Evolutionary conservation across 2,329 filamentous ascomycete genomes (phyloP), one percentile per base, ranked within the genome.

Genomic region (Fusarium sp.): DNA sequence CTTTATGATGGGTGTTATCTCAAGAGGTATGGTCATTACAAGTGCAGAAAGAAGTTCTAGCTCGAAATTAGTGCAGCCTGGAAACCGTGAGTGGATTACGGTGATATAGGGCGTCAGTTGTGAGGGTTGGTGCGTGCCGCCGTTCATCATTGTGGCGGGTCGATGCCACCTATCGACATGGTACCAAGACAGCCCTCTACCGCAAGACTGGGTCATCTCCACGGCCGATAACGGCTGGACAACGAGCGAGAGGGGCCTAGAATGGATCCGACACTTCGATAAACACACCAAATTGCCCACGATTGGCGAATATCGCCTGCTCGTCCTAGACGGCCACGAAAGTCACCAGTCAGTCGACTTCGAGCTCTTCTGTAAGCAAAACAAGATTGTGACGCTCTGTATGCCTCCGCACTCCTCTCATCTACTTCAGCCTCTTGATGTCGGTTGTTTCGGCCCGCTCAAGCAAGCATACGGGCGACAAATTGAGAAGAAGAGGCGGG

Each of bases 371-470:
- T 82, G 66, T 60, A 74, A 74, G 50, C 54, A 75, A 13, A 69
- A 81, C 53, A 77, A 80, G 39, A 81, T 83, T 68, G 77, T 80
- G 46, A 43, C 23, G 28, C 37, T 57, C 18, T 57, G 18, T 49
- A 49, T 57, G 31, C 37, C 21, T 5, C 21, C 44, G 49, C 21
- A 49, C n/a, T 43, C 23, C 3, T 57, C 37, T 41, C 11, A 52
- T 13, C 24, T 42, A 11, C 38, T 53, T 13, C 20, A 42, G 37
- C 23, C 50, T 18, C 50, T 38, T 28, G 11, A 37, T 11, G 13
- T 55, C 15, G 29, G 29, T 29, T 43, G 39, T 18, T 55, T 55
- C 39, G 12, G 21, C 2, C 28, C 28, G 37, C 20, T 37, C 2
- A 37, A 37, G 35, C 35, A 37, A 37, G 35, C 18, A 37, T 37